A percentile compares a stretch with the other conserved stretches of the same genome.
Conservation (phyloP, 345 rosid species). For the Citrus medica region DNA sequence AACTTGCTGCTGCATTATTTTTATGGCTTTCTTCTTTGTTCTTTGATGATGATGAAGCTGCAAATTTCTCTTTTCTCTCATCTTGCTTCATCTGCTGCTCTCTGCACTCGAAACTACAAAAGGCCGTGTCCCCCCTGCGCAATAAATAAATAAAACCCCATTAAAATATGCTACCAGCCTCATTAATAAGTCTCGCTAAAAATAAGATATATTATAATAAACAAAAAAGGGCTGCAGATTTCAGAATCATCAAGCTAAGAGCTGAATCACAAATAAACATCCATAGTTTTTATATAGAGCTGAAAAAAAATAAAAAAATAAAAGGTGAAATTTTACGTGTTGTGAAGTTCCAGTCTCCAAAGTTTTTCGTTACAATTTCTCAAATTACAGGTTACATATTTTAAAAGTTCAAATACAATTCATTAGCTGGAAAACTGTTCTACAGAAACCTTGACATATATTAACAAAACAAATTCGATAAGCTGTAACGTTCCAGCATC, state of each 20-base stretch:
- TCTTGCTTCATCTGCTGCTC: slow-evolving; percentile 72
- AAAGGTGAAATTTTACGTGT: too few relatives aligned
- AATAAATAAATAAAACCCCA: neutral
- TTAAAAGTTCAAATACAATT: too few relatives aligned
- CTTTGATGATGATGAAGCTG: slow-evolving; percentile 7
- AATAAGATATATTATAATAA: too few relatives aligned
- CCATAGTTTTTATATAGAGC: too few relatives aligned
- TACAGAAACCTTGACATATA: too few relatives aligned
- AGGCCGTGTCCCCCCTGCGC: slow-evolving; percentile 78
- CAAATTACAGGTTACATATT: too few relatives aligned
- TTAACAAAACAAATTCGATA: too few relatives aligned
- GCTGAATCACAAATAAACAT: neutral
- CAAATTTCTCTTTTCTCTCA: slow-evolving; percentile 40
- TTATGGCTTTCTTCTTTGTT: slow-evolving; percentile 15
- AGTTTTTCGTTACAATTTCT: too few relatives aligned
- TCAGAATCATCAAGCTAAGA: neutral
- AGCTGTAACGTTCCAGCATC: too few relatives aligned
- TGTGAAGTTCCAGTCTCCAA: neutral
- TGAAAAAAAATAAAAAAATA: too few relatives aligned
- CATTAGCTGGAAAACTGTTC: neutral
- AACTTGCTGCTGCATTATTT: slow-evolving; percentile 16
- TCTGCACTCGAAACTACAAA: slow-evolving; percentile 85
- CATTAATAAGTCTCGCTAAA: neutral
- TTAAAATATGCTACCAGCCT: too few relatives aligned
- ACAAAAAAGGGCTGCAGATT: neutral